Conservation (phyloP, 352 stramenopile genomes). For the Pythium utonaiense region DNA sequence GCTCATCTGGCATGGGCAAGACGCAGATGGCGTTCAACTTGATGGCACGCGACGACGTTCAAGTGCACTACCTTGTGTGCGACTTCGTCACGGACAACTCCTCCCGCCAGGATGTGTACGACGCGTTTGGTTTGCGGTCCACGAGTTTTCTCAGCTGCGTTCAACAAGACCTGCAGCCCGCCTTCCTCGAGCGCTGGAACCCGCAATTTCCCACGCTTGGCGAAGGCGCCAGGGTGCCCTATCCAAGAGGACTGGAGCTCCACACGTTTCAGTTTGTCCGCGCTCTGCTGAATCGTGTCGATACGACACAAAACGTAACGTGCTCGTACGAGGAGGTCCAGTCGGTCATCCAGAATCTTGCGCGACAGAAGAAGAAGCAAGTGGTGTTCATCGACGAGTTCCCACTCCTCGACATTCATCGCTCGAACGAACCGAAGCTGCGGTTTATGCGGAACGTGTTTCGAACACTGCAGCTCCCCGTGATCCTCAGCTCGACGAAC, state of each 20-base stretch:
- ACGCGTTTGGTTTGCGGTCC: not conserved
- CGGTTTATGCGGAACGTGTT: slow-evolving; percentile 2
- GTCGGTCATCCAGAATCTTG: not conserved
- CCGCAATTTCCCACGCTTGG: not conserved
- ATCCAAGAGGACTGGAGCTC: not conserved
- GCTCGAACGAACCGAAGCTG: not conserved
- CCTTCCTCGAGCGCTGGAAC: not conserved
- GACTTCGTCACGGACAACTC: not conserved
- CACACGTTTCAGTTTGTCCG: not conserved
- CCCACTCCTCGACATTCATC: not conserved
- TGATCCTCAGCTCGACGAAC: not conserved
- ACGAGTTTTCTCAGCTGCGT: not conserved
- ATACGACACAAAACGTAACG: not conserved
- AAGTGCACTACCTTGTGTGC: slow-evolving; percentile 12
- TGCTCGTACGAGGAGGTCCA: not conserved
- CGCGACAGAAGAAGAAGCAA: not conserved
- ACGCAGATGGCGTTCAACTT: slow-evolving; percentile 27
- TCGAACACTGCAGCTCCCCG: not conserved
- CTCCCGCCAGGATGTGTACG: not conserved
- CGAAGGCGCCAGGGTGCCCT: not conserved
- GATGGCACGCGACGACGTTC: not conserved
- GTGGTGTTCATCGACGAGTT: not conserved
- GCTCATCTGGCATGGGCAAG: slow-evolving; percentile 20
- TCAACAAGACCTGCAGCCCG: not conserved
- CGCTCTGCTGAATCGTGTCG: not conserved